phyloP scores from a whole-genome alignment of 257 asterid genomes.

The Solanum pinnatisectum region DNA sequence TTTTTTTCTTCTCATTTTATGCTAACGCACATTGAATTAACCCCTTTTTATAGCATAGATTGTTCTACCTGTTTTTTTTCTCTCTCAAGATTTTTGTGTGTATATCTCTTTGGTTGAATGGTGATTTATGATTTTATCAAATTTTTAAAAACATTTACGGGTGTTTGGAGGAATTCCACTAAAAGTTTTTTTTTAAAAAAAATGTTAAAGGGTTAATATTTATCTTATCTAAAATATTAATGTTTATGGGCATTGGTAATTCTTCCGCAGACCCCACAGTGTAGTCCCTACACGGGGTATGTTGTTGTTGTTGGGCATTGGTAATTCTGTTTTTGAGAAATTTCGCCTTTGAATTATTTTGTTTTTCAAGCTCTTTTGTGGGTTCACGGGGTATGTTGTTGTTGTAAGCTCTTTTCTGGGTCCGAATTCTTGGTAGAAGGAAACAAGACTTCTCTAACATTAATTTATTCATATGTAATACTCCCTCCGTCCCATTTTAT shows the following conservation, averaged over 20 bases:
- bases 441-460: not conserved
- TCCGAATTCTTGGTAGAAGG: not conserved
- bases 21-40: not conserved
- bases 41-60: not conserved
- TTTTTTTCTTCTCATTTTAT: not conserved
- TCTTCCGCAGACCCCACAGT: not conserved
- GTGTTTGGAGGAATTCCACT: not conserved
- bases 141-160: not conserved
- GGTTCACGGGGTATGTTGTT: not conserved
- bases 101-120: not conserved
- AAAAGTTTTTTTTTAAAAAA: not conserved
- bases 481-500: too few species aligned
- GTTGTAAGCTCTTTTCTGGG: not conserved
- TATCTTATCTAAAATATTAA: not conserved
- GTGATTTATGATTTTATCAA: not conserved
- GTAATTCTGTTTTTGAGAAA: not conserved
- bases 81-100: not conserved
- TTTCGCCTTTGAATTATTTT: not conserved
- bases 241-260: not conserved
- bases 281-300: not conserved
- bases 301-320: not conserved
- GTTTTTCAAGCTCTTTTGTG: not conserved
- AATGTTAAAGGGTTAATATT: not conserved
- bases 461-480: not conserved
- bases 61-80: not conserved